Percentiles rank a stretch among this genome's conserved stretches.
phyloP scores from a whole-genome alignment of 1,284 basidiomycete genomes.

The Cutaneotrichosporon curvatum region DNA sequence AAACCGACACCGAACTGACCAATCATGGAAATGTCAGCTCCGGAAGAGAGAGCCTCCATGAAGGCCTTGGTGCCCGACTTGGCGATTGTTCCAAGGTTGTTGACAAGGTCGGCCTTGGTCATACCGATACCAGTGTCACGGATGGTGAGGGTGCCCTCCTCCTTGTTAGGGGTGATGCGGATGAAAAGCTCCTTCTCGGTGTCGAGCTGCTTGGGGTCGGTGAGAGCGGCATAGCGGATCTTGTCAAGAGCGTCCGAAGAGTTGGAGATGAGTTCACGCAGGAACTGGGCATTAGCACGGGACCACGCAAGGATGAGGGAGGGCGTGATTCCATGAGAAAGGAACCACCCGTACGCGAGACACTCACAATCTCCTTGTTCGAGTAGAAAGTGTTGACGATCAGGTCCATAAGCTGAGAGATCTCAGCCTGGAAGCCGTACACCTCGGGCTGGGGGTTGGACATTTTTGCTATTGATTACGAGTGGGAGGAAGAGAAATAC shows the following conservation, averaged over 20 bases:
- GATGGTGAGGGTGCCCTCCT: conserved; percentile 85
- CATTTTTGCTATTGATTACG: background rate
- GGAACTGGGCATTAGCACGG: conserved; percentile 11
- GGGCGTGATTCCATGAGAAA: background rate
- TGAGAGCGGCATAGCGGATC: conserved; percentile 81
- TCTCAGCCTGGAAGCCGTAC: conserved; percentile 60
- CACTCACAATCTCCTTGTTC: conserved; percentile 71
- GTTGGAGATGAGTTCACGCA: conserved; percentile 65
- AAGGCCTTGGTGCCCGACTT: conserved; percentile 81
- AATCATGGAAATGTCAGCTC: conserved; percentile 83
- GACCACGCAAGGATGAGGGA: conserved; percentile 35
- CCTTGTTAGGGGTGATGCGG: conserved; percentile 89
- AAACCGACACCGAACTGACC: conserved; percentile 85
- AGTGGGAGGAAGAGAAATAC: background rate
- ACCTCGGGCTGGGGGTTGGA: background rate
- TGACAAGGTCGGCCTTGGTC: conserved; percentile 63
- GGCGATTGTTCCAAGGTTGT: conserved; percentile 97
- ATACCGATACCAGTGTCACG: conserved; percentile 97
- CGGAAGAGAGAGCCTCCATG: conserved; percentile 73
- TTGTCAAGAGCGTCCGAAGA: conserved; percentile 92
- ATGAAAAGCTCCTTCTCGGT: conserved; percentile 83
- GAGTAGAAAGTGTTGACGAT: conserved; percentile 66
- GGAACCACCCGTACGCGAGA: conserved; percentile 4
- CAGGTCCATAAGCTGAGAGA: conserved; percentile 65
- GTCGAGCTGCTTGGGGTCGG: conserved; percentile 81